phyloP scores from a whole-genome alignment of 1,284 basidiomycete genomes.

The Earliella scabrosa region DNA sequence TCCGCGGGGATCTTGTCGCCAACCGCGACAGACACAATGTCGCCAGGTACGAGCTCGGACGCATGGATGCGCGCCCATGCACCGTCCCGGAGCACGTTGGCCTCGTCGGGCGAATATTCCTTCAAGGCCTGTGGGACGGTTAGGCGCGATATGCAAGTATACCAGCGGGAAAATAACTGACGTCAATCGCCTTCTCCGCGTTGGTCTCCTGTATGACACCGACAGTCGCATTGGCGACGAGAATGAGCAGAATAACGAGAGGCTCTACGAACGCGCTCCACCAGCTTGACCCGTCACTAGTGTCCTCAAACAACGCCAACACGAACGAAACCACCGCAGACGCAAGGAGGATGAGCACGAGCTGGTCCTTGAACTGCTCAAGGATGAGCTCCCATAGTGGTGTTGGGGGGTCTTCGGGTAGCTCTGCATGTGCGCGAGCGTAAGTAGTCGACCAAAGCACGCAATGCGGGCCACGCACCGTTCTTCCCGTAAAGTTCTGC shows the following conservation, averaged over 20 bases:
- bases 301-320: conserved; percentile 84
- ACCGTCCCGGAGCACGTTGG: conserved; percentile 84
- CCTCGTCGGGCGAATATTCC: conserved; percentile 95
- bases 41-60: conserved; percentile 89
- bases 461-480: conserved; percentile 50
- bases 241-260: conserved; percentile 89
- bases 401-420: conserved; percentile 89
- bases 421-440: conserved; percentile 50
- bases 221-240: conserved; percentile 92
- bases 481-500: conserved; percentile 85
- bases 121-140: conserved; percentile 73
- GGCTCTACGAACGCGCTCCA: conserved; percentile 92
- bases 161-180: conserved; percentile 47
- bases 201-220: conserved; percentile 95
- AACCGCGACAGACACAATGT: conserved; percentile 87
- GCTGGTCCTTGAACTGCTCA: conserved; percentile 97
- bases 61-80: conserved; percentile 79
- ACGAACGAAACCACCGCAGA: conserved; percentile 92
- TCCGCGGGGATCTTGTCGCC: conserved; percentile 96
- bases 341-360: conserved; percentile 91
- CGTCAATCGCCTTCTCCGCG: conserved; percentile 94
- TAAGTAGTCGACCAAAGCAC: conserved; percentile 1
- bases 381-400: conserved; percentile 94
- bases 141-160: conserved; percentile 3
- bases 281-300: conserved; percentile 64